Evolutionary conservation across 1,139 yeast genomes (phyloP), one percentile per base, ranked within the genome.

Genomic region (Kodamaea plutei): DNA sequence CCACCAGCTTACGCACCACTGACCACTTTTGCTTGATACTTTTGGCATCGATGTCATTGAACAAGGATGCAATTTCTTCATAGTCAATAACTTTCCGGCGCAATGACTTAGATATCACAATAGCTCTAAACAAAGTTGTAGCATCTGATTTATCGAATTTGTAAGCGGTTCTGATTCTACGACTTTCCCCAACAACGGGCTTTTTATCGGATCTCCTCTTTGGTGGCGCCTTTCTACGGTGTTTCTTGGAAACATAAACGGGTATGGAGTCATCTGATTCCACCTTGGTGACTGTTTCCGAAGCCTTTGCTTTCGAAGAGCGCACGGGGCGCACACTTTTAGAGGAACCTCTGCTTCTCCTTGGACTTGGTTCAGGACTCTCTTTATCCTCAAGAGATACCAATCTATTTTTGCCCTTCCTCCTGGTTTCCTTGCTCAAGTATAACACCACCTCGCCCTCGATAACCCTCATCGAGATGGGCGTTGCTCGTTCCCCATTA

Each of bases 11-110:
- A 25, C 85, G 62, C 6, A 79, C 61, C 8, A 64, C 59, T 0
- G 79, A 73, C 94, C 94, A 84, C 37, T 69, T 73, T 27, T 73
- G 68, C 33, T 64, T 65, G 10, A 79, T 67, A 1, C 65, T 58
- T 2, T 61, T 56, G 3, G 56, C 54, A 15, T 50, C 58, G 23
- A 57, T 45, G 11, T 56, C 69, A 2, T 51, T 60, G 38, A 80
- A 65, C 4, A 70, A 54, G 0, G 48, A 45, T 0, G 79, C 64
- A n/a, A 84, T 73, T 26, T 63, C 50, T 0, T 62, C 64, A 74
- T 85, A 84, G 39, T 78, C 78, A 23, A 79, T 77, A 3, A 59
- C 54, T 3, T 66, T 64, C 36, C 70, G 61, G 28, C 62, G 52
- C 38, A 73, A 60, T 1, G 84, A 62, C 40, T 81, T 70, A 13